These are phyloP conservation scores for Ustilago sp. DNA, from an alignment of 1,284 basidiomycete species.

Conservation along the genomic window DNA sequence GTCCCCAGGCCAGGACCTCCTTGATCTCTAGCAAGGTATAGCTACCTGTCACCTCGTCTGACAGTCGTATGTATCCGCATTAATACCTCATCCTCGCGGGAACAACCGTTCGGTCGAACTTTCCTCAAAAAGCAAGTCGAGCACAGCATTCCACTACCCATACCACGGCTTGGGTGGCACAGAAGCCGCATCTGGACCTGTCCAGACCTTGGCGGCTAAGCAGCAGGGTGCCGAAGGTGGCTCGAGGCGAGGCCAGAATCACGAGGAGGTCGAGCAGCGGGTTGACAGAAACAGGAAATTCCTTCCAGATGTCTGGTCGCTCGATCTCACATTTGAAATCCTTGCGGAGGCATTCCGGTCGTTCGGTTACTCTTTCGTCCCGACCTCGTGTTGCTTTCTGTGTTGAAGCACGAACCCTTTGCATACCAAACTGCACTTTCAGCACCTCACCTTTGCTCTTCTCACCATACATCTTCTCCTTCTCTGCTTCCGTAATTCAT, in stretches of 20 bases:
- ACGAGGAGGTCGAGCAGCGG: background rate
- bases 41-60: background rate
- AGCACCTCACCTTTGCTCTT: background rate
- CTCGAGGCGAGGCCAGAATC: background rate
- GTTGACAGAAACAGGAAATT: background rate
- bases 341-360: conserved; percentile 18
- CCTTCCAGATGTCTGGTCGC: background rate
- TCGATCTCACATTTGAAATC: background rate
- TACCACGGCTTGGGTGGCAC: background rate
- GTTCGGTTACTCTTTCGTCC: conserved; percentile 23
- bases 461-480: background rate
- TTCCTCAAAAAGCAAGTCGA: background rate
- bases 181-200: background rate
- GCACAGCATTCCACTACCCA: background rate
- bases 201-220: background rate
- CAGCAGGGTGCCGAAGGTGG: background rate
- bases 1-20: background rate
- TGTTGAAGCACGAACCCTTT: background rate
- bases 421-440: background rate
- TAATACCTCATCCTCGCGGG: background rate
- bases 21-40: background rate
- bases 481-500: background rate
- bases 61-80: background rate
- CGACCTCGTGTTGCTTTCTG: conserved; percentile 2
- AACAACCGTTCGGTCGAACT: background rate